These are phyloP conservation scores for Lathyrus sativus DNA, from an alignment of 306 rosid species.

Conservation along the genomic window DNA sequence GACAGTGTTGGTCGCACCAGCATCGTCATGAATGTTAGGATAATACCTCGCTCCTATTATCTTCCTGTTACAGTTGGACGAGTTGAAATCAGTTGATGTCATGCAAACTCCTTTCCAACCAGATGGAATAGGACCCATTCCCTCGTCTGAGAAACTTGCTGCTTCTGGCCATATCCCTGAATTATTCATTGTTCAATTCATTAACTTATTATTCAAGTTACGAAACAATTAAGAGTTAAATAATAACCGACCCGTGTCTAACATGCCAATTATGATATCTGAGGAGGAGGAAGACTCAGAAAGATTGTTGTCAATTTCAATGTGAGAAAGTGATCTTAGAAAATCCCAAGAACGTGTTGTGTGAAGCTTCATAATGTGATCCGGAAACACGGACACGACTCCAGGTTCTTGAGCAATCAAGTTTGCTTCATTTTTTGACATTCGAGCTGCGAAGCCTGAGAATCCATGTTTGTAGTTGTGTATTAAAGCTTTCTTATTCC, in stretches of 20 bases:
- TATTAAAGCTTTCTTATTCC: conserved; percentile 63
- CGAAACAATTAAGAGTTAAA: background rate
- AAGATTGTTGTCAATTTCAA: background rate
- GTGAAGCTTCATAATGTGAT: conserved; percentile 56
- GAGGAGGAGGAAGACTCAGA: conserved; percentile 33
- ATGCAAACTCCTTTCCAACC: conserved; percentile 84
- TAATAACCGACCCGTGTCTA: conserved; percentile 59
- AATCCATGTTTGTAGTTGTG: conserved; percentile 78
- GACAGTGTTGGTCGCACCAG: conserved; percentile 22
- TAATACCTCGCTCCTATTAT: conserved; percentile 83
- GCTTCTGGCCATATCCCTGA: conserved; percentile 90
- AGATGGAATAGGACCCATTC: conserved; percentile 59
- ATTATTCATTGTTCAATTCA: background rate
- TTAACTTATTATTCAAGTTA: background rate
- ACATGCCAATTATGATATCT: conserved; percentile 64
- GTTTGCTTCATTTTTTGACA: conserved; percentile 61
- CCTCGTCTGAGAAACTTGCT: conserved; percentile 64
- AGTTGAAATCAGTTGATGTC: conserved; percentile 52
- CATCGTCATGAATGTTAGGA: background rate
- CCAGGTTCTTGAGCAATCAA: conserved; percentile 60
- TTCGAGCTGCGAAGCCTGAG: conserved; percentile 82
- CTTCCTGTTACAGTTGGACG: conserved; percentile 83
- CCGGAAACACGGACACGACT: conserved; percentile 82
- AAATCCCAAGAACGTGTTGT: conserved; percentile 58
- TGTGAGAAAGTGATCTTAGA: conserved; percentile 30